phyloP scores from a whole-genome alignment of 805 yeast species.

The Schwanniomyces occidentalis region DNA sequence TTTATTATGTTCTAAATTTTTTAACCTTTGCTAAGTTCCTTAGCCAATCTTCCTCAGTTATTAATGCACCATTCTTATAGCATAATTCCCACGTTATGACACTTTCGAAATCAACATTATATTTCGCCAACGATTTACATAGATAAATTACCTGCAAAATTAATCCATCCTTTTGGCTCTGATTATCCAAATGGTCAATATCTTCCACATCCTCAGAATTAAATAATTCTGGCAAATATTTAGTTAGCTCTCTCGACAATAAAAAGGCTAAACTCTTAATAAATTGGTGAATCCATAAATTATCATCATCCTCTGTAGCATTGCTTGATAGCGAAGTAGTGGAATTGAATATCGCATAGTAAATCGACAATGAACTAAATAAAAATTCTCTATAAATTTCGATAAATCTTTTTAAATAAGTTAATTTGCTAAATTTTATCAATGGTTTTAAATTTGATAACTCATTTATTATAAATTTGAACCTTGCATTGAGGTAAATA shows the following conservation, averaged over 20 bases:
- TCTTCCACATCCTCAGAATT: constrained; percentile 12
- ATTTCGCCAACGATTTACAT: constrained; percentile 77
- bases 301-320: constrained; percentile 19
- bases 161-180: constrained; percentile 57
- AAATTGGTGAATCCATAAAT: constrained; percentile 26
- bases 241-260: constrained; percentile 21
- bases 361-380: constrained; percentile 69
- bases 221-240: constrained; percentile 22
- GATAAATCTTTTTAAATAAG: constrained; percentile 72
- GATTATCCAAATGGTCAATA: constrained; percentile 30
- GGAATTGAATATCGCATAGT: constrained; percentile 58
- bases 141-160: constrained; percentile 84
- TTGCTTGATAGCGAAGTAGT: constrained; percentile 14
- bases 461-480: constrained; percentile 64
- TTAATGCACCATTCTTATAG: constrained; percentile 18
- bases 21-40: constrained; percentile 36
- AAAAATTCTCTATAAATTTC: constrained; percentile 85
- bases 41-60: constrained; percentile 36
- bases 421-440: constrained; percentile 50
- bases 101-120: constrained; percentile 68
- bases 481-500: constrained; percentile 67
- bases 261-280: constrained; percentile 29
- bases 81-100: constrained; percentile 45
- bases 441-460: constrained; percentile 58
- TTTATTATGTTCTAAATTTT: constrained; percentile 19